Conservation (phyloP, 441 rosid species). For the Euphorbia schlechtendalii region DNA sequence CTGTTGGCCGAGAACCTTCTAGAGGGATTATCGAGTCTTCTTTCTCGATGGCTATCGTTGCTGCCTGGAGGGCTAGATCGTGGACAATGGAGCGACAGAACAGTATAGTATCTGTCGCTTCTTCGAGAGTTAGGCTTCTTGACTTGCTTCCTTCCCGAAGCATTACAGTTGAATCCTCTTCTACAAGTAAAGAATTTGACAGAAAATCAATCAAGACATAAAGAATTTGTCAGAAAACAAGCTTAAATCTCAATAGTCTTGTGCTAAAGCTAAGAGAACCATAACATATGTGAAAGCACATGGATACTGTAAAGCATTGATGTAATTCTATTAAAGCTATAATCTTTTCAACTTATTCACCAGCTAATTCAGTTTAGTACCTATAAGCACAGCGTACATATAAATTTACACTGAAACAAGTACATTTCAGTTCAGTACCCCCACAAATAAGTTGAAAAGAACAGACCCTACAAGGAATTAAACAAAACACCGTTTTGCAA, state of each 20-base stretch:
- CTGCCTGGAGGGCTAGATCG: conserved; percentile 78
- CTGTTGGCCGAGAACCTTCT: conserved; percentile 62
- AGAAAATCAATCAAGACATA: conserved; percentile 15
- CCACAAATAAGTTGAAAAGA: too few species aligned
- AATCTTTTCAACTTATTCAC: too few species aligned
- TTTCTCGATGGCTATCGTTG: conserved; percentile 67
- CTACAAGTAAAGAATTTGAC: conserved; percentile 25
- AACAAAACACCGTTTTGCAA: too few species aligned
- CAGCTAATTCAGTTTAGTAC: too few species aligned
- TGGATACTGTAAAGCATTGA: too few species aligned
- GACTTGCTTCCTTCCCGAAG: conserved; percentile 52
- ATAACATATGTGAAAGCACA: too few species aligned
- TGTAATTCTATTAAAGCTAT: too few species aligned
- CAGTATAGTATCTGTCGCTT: conserved; percentile 88
- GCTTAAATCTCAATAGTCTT: neutral
- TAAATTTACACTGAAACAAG: too few species aligned
- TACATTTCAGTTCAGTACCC: too few species aligned
- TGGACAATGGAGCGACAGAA: conserved; percentile 96
- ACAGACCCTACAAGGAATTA: too few species aligned
- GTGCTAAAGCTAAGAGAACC: neutral
- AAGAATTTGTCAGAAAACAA: neutral
- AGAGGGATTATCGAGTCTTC: conserved; percentile 38
- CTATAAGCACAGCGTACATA: too few species aligned
- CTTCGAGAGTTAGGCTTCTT: conserved; percentile 92
- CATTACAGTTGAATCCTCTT: conserved; percentile 70